These are phyloP conservation scores for Moricandia arvensis DNA, from an alignment of 345 rosid species.

Conservation along the genomic window DNA sequence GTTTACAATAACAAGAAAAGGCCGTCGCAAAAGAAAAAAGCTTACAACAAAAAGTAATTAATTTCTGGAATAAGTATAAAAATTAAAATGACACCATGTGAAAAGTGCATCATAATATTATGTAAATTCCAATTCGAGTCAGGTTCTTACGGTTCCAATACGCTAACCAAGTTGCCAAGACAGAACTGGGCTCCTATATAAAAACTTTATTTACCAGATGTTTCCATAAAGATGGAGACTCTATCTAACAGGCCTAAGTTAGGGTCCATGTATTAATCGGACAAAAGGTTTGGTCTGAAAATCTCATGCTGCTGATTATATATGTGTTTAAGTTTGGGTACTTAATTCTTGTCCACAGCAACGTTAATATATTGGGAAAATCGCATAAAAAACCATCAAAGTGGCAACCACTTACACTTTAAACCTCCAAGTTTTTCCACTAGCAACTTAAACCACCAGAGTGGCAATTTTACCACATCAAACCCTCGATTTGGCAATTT, in stretches of 20 bases:
- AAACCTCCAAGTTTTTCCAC: too few species aligned
- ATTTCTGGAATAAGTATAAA: not conserved
- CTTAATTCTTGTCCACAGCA: not conserved
- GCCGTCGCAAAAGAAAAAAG: not conserved
- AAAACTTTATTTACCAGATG: not conserved
- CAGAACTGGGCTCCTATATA: not conserved
- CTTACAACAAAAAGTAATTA: not conserved
- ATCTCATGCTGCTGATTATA: not conserved
- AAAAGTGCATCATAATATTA: not conserved
- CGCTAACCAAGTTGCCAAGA: not conserved
- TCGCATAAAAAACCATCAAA: too few species aligned
- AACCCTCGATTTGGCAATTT: too few species aligned
- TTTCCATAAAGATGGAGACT: not conserved
- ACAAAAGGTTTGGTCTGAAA: not conserved
- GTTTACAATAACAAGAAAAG: not conserved
- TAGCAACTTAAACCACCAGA: too few species aligned
- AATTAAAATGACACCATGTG: not conserved
- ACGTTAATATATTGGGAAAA: not conserved
- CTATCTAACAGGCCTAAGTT: conserved; percentile 16
- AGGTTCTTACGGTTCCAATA: not conserved
- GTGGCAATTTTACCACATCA: too few species aligned
- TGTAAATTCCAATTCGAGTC: not conserved
- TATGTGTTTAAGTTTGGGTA: not conserved
- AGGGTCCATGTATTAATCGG: conserved; percentile 11
- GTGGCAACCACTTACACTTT: too few species aligned